A percentile compares a stretch with the other conserved stretches of the same genome.
phyloP scores from a whole-genome alignment of 73 alveolate genomes.

The Stentor roeselii region DNA sequence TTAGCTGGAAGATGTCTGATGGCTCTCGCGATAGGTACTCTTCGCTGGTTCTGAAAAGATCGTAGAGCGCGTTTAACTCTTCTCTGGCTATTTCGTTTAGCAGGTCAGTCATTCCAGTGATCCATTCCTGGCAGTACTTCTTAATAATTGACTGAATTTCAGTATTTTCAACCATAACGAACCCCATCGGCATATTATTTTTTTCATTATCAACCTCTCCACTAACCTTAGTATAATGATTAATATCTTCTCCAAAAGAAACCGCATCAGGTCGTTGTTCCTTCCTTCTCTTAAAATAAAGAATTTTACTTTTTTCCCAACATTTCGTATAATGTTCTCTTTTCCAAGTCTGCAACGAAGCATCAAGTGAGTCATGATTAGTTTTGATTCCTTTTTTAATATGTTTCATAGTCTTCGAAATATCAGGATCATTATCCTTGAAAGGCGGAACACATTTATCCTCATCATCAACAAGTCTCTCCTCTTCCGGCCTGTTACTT shows the following conservation, averaged over 20 bases:
- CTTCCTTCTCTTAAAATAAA: not conserved
- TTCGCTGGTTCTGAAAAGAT: slow-evolving; percentile 45
- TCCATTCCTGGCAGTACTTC: slow-evolving; percentile 14
- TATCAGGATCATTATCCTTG: not conserved
- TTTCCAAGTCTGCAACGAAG: not conserved
- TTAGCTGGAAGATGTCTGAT: slow-evolving; percentile 47
- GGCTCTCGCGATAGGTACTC: slow-evolving; percentile 56
- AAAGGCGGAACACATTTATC: slow-evolving; percentile 18
- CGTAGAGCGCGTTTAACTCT: slow-evolving; percentile 54
- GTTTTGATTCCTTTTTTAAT: not conserved
- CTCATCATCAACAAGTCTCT: not conserved
- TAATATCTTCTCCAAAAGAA: slow-evolving; percentile 14
- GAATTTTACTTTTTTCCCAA: slow-evolving; percentile 16
- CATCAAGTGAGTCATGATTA: not conserved
- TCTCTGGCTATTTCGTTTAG: slow-evolving; percentile 41
- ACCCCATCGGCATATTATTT: not conserved
- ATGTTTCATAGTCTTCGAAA: not conserved
- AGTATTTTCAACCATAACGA: slow-evolving; percentile 25
- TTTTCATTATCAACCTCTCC: not conserved
- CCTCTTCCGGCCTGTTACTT: not conserved
- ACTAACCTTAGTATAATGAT: slow-evolving; percentile 5
- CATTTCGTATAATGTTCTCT: slow-evolving; percentile 18
- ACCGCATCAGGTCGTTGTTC: slow-evolving; percentile 24
- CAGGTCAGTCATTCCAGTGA: not conserved
- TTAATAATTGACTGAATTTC: not conserved